Evolutionary conservation across 2,329 filamentous ascomycete genomes (phyloP), one percentile per base, ranked within the genome.

Genomic region (Fusarium nelsonii): DNA sequence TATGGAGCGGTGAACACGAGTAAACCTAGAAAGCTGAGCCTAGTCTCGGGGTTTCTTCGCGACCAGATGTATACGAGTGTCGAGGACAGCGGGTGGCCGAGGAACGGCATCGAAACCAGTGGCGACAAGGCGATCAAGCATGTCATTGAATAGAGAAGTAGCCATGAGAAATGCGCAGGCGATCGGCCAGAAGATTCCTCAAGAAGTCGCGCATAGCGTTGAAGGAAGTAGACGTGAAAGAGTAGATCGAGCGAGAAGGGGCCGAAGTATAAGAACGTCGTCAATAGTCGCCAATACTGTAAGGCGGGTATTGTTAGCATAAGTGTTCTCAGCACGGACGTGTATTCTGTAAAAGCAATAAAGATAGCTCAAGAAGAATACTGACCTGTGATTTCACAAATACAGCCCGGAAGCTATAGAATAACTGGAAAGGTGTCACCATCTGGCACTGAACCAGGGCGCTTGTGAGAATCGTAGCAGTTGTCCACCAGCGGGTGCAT

Each of bases 31-130:
- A 97, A 94, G 77, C 93, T 97, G 15, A 99, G 85, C 60, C 93
- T 86, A 0, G 94, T 97, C 68, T 97, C 93, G 1, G 96, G 95
- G 78, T 99, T 98, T 59, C 95, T 90, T 54, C 96, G 88, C 68
- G 94, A 96, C 96, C 96, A 99, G 75, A 99, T 97, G 80, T 99
- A 99, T 58, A 98, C 95, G 65, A 99, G 85, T 8, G 93, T 97
- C 50, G 93, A 97, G 6, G 93, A 97, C 15, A 99, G 86, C 3
- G 95, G 92, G 41, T 94, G 93, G n/a, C 96, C 96, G 12, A 99
- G 88, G 79, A 97, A 99, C 1, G 93, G 93, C 84, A 98, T 93
- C 28, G 91, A 94, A 50, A 97, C 91, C 65, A 97, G 84, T 2
- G 95, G 94, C 44, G 94, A 96, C 40, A 98, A 84, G 43, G 89